phyloP scores from a whole-genome alignment of 257 asterid genomes.

The Ilex aquifolium region DNA sequence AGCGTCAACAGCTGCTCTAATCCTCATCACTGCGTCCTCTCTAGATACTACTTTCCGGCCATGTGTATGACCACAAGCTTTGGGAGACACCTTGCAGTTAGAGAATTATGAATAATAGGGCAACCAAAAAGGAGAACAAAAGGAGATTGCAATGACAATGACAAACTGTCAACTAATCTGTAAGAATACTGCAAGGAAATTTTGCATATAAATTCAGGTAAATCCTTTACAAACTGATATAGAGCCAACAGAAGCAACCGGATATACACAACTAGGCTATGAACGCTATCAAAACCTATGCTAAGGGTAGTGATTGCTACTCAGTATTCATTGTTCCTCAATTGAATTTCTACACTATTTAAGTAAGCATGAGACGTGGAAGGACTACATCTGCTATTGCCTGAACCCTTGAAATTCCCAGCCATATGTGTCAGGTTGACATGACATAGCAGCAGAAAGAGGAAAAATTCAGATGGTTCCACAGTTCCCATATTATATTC shows the following conservation, averaged over 20 bases:
- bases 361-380: too few species aligned
- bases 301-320: neutral
- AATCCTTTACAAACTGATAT: too few species aligned
- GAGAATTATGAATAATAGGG: constrained; percentile 10
- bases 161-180: neutral
- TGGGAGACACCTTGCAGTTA: constrained; percentile 66
- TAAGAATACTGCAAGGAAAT: neutral
- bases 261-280: neutral
- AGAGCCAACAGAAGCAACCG: too few species aligned
- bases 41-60: constrained; percentile 84
- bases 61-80: constrained; percentile 95
- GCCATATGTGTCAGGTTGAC: too few species aligned
- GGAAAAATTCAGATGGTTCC: too few species aligned
- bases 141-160: neutral
- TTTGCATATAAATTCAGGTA: neutral
- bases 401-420: too few species aligned
- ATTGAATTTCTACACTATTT: too few species aligned
- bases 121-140: neutral
- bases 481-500: too few species aligned
- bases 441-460: too few species aligned
- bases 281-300: neutral
- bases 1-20: constrained; percentile 92
- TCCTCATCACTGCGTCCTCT: constrained; percentile 80
- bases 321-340: too few species aligned
- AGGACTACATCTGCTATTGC: too few species aligned